Evolutionary conservation across 768 basidiomycete species (phyloP), one percentile per base, ranked within the genome.

Genomic region (Neoboletus brunneissimus): DNA sequence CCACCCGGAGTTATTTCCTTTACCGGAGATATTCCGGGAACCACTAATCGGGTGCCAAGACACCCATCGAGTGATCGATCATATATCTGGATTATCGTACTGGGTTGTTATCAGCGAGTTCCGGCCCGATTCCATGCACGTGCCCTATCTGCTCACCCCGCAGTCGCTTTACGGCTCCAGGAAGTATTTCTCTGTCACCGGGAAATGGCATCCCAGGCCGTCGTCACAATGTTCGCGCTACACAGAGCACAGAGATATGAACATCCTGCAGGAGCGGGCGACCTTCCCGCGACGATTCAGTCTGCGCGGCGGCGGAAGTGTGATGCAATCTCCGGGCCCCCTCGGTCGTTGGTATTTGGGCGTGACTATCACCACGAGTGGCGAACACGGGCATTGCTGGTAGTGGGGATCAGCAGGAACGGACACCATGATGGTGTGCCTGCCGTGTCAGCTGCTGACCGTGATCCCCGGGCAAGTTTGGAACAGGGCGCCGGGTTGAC

Each of bases 261-360:
- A 34, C 9, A 15, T 34, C 34, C 15, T 7, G 15, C 34, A 15
- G 6, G 34, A 15, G 13, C 34, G 34, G 34, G 34, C 1, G 34
- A 40, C 11, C 55, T 57, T 57, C 29, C 55, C 56, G 56, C 56
- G 56, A 56, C 34, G 44, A 47, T 47, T 18, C 37, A 18, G 37
- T 4, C 37, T 22, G 55, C 27, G 6, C 38, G 44, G 38, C 38
- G 45, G 55, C 55, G 55, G 37, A 57, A 35, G 44, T 25, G 31
- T 22, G n/a, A 15, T 0, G 6, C 38, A 13, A 40, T 47, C n/a
- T 32, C 35, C 29, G 42, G 31, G 16, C n/a, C 32, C 46, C 34
- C 20, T 13, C 18, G 20, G 53, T 20, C 45, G 9, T 27, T 16
- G 18, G 4, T 20, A 10, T 18, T 38, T 18, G 15, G 31, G 31